Conservation (phyloP, 225 moss, liverwort and hornwort species). For the Antitrichia curtipendula region DNA sequence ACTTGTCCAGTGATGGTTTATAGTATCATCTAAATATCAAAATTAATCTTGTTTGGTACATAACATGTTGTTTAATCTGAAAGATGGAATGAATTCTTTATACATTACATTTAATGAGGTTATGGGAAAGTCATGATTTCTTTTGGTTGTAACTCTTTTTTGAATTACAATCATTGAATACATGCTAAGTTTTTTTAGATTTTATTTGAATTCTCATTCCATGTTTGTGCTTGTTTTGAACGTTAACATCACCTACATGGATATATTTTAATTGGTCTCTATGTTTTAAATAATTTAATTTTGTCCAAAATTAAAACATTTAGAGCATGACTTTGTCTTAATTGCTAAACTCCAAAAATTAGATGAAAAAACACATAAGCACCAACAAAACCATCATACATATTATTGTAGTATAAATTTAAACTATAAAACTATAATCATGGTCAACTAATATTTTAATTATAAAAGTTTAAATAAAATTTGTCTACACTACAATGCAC, state of each 20-base stretch:
- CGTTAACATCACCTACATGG: background rate
- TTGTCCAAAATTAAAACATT: background rate
- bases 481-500: background rate
- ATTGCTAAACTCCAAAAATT: too few species aligned
- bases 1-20: background rate
- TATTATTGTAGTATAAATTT: background rate
- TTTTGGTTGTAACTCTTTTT: background rate
- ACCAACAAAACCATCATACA: background rate
- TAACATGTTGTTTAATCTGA: background rate
- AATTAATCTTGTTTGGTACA: background rate
- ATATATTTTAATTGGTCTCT: background rate
- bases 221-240: background rate
- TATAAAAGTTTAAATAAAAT: background rate
- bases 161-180: background rate
- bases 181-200: too few species aligned
- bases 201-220: background rate
- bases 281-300: too few species aligned
- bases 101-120: background rate
- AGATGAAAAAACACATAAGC: background rate
- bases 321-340: background rate
- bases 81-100: background rate
- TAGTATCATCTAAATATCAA: background rate
- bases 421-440: background rate
- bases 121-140: background rate
- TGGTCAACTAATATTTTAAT: background rate